These are phyloP conservation scores for Ophiostoma ulmi DNA, from an alignment of 2,329 filamentous ascomycete species.

Conservation along the genomic window DNA sequence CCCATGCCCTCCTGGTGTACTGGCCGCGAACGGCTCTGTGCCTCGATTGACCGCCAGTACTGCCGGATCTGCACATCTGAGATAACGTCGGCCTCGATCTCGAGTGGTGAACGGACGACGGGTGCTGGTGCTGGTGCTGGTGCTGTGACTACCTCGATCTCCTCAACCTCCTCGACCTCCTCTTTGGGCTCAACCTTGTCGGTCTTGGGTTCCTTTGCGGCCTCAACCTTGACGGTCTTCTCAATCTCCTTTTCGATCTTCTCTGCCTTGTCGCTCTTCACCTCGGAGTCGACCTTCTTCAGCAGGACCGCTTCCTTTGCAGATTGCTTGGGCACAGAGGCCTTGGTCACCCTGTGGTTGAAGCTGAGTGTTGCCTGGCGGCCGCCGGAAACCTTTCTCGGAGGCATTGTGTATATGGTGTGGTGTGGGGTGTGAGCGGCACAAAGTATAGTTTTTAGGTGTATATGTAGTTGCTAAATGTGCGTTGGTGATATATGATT, in stretches of 20 bases:
- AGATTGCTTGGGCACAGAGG: conserved; percentile 40
- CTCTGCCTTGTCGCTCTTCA: conserved; percentile 30
- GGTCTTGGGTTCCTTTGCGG: conserved; percentile 20
- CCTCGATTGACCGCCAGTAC: conserved; percentile 75
- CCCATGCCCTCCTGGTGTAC: conserved; percentile 73
- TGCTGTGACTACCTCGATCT: background rate
- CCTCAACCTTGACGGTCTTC: conserved; percentile 28
- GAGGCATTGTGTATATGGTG: conserved; percentile 39
- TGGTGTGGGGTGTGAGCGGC: background rate
- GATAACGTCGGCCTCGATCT: conserved; percentile 59
- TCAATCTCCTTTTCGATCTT: conserved; percentile 29
- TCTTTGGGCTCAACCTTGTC: conserved; percentile 30
- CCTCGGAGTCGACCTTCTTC: conserved; percentile 26
- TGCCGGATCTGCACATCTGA: conserved; percentile 62
- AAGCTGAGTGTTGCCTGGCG: conserved; percentile 56
- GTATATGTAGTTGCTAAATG: background rate
- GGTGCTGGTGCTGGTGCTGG: background rate
- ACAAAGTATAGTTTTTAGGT: background rate
- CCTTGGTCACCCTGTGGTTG: conserved; percentile 53
- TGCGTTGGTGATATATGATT: background rate
- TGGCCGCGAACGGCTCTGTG: conserved; percentile 58
- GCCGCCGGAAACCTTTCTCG: conserved; percentile 45
- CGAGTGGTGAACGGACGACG: conserved; percentile 28
- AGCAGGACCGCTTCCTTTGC: conserved; percentile 41
- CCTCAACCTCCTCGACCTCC: conserved; percentile 35